Evolutionary conservation across 2,329 filamentous ascomycete genomes (phyloP).

Genomic region (Sclerotinia spermophila): DNA sequence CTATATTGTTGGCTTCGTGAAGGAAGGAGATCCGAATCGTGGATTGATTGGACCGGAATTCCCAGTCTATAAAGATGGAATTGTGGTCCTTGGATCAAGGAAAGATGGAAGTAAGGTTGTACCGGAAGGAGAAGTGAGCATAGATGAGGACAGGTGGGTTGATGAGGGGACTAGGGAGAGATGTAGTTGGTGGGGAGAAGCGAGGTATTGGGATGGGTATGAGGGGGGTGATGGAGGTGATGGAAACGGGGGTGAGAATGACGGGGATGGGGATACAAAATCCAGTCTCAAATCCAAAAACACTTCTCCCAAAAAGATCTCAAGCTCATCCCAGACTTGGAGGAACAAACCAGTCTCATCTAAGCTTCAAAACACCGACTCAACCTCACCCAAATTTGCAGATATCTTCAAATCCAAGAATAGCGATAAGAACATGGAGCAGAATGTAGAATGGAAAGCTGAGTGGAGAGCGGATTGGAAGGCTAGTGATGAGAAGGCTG

Average conservation of each 20-base stretch:
- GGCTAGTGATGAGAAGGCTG: neutral
- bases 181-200: neutral
- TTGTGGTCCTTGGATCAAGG: neutral
- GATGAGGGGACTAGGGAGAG: neutral
- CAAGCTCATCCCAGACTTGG: neutral
- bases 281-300: neutral
- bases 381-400: neutral
- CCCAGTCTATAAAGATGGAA: neutral
- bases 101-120: neutral
- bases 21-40: neutral
- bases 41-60: neutral
- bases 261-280: neutral
- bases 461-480: neutral
- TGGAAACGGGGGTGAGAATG: neutral
- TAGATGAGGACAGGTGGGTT: neutral
- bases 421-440: neutral
- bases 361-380: neutral
- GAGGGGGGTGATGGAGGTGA: accelerated
- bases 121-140: neutral
- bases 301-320: neutral
- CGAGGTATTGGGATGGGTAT: neutral
- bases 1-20: neutral
- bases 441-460: neutral
- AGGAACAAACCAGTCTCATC: neutral
- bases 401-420: neutral